A percentile compares a stretch with the other conserved stretches of the same genome.
phyloP scores from a whole-genome alignment of 257 asterid genomes.

The Salvia splendens region DNA sequence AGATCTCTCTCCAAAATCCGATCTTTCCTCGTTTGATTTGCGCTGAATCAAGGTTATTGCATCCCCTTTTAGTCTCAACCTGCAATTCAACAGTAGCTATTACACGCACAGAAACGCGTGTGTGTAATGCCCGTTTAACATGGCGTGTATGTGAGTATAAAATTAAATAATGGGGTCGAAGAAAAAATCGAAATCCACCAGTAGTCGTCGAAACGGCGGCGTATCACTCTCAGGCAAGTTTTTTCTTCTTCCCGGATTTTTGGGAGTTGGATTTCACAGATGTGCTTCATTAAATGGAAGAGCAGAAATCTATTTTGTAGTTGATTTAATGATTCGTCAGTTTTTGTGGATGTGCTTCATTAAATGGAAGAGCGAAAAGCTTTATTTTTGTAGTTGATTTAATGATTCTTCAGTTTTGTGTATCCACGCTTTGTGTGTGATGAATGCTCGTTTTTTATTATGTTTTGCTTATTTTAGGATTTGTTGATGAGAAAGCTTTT shows the following conservation, averaged over 20 bases:
- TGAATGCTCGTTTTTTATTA: slow-evolving; percentile 12
- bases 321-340: slow-evolving; percentile 2
- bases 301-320: background rate
- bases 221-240: slow-evolving; percentile 45
- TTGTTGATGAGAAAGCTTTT: slow-evolving; percentile 23
- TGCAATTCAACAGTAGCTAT: slow-evolving; percentile 13
- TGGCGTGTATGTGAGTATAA: slow-evolving; percentile 32
- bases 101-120: slow-evolving; percentile 23
- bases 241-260: background rate
- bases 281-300: background rate
- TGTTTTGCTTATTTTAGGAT: slow-evolving; percentile 9
- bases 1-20: slow-evolving; percentile 31
- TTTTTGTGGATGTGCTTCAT: background rate
- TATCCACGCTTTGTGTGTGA: slow-evolving; percentile 17
- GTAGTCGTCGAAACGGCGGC: slow-evolving; percentile 30
- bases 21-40: slow-evolving; percentile 22
- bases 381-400: background rate
- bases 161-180: slow-evolving; percentile 38
- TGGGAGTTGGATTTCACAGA: slow-evolving; percentile 11
- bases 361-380: background rate
- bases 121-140: slow-evolving; percentile 17
- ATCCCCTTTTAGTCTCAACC: slow-evolving; percentile 16
- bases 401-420: slow-evolving; percentile 5
- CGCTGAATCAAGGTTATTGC: background rate
- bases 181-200: slow-evolving; percentile 36